Percentiles rank a stretch among this genome's conserved stretches.
These are phyloP conservation scores for Starmerella ratchasimensis DNA, from an alignment of 805 yeast genomes.

Conservation along the genomic window DNA sequence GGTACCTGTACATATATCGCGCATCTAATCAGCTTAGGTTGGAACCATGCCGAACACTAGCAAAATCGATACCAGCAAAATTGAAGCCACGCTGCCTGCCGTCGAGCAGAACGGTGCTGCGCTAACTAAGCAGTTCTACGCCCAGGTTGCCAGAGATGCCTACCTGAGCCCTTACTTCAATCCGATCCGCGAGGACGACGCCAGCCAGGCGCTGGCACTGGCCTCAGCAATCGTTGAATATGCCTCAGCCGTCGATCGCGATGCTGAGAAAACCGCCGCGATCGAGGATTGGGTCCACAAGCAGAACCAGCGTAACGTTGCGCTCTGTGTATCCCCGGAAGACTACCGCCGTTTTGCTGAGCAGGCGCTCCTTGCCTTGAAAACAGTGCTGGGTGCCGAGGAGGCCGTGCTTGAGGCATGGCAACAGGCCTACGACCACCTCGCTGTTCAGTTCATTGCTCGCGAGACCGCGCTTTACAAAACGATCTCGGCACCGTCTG, in stretches of 20 bases:
- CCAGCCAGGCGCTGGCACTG: slow-evolving; percentile 48
- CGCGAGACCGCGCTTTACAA: slow-evolving; percentile 39
- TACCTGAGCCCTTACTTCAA: slow-evolving; percentile 51
- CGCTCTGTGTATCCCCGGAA: slow-evolving; percentile 46
- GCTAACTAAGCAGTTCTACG: slow-evolving; percentile 42
- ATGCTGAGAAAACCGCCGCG: slow-evolving; percentile 51
- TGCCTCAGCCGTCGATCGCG: too few relatives aligned
- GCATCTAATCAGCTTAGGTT: too few relatives aligned
- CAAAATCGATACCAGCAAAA: too few relatives aligned
- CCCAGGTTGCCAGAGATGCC: slow-evolving; percentile 41
- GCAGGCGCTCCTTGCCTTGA: slow-evolving; percentile 41
- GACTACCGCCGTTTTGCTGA: slow-evolving; percentile 56
- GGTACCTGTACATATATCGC: too few relatives aligned
- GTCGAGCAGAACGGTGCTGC: slow-evolving; percentile 42
- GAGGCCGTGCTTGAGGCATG: slow-evolving; percentile 56
- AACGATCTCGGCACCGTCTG: slow-evolving; percentile 20
- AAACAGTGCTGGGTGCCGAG: slow-evolving; percentile 37
- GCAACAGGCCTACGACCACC: slow-evolving; percentile 48
- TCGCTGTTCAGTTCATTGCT: slow-evolving; percentile 47
- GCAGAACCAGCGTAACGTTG: slow-evolving; percentile 53
- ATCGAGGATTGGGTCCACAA: too few relatives aligned
- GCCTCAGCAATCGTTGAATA: slow-evolving; percentile 49
- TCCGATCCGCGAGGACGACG: slow-evolving; percentile 39
- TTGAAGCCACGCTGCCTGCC: slow-evolving; percentile 34
- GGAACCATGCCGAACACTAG: too few relatives aligned